Base-by-base conservation (phyloP, 2,329 filamentous ascomycete genomes). In the Cordyceps pruinosa region DNA sequence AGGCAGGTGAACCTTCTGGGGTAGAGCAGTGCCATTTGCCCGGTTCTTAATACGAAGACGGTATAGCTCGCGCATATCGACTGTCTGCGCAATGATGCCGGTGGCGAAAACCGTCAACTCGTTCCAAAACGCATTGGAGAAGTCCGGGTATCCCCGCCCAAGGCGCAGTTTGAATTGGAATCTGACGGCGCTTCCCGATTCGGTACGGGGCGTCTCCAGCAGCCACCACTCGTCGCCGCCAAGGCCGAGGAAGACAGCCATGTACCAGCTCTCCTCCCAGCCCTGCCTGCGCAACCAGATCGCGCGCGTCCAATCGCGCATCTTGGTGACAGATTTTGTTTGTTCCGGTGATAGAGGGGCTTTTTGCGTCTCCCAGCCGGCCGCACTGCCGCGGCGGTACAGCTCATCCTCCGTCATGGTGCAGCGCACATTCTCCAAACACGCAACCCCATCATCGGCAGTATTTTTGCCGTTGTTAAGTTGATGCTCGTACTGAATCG, bases 161-260 rank as follows among this genome's bases (percentile, higher is more conserved):
- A 81, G 71, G 30, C 73, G 74, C 52, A 82, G 65, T 58, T 67
- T 71, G 28, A 73, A 69, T 59, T 73, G 70, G 17, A 72, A 66
- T 47, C 62, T 67, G 44, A 66, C 56, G 3, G 61, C 50, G 19
- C 66, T 68, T 21, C 61, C 62, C 21, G 64, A 52, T 32, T 64
- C 62, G 26, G 62, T 61, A 19, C 65, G 65, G 53, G 66, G 85
- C 79, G 83, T 70, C 69, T 87, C 80, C 55, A 90, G 75, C 59
- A 92, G 74, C 84, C 87, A 92, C 89, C 89, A 96, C 60, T 80
- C 80, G 67, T 94, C 89, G 54, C 89, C 89, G 65, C 80, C 78
- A 66, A 88, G 77, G 67, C 86, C 85, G 68, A 90, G 79, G 53
- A 84, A 84, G 46, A 88, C 79, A 62, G 86, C 85, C 39, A 95